These are phyloP conservation scores for Sabuloglossum arenarium DNA, from an alignment of 495 filamentous ascomycete genomes.

Conservation along the genomic window DNA sequence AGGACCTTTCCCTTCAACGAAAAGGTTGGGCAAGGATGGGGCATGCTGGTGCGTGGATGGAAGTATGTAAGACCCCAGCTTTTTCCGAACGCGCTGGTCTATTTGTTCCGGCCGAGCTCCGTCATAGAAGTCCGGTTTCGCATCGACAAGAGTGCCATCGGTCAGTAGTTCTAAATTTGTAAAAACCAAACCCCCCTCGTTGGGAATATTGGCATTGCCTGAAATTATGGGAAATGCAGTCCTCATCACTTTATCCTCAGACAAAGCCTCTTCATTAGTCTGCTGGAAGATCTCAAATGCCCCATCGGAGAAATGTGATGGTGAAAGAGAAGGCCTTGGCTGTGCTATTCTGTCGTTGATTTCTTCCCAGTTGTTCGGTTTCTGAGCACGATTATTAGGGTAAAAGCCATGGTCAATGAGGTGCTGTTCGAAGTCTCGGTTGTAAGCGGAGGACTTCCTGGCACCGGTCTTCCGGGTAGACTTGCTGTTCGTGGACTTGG, in stretches of 20 bases:
- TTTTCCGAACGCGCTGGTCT: conserved; percentile 9
- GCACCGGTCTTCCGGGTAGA: conserved; percentile 2
- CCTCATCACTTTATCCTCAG: conserved; percentile 16
- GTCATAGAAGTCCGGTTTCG: conserved; percentile 21
- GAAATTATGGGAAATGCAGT: conserved; percentile 18
- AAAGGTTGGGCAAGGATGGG: conserved; percentile 23
- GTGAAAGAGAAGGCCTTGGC: conserved; percentile 19
- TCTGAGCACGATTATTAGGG: conserved; percentile 3
- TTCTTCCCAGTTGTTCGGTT: conserved; percentile 14
- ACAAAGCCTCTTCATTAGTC: conserved; percentile 13
- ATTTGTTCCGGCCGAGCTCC: conserved; percentile 16
- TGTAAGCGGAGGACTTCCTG: conserved; percentile 12
- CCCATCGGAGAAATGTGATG: conserved; percentile 16
- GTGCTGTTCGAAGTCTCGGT: conserved; percentile 16
- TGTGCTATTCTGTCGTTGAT: conserved; percentile 14
- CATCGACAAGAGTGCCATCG: conserved; percentile 13
- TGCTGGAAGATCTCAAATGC: conserved; percentile 13
- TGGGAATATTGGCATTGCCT: conserved; percentile 11
- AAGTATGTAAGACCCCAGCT: conserved; percentile 15
- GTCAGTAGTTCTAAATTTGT: conserved; percentile 17
- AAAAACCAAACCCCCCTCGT: conserved; percentile 14
- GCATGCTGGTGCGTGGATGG: conserved; percentile 17
- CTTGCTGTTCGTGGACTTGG: conserved; percentile 2
- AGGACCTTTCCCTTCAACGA: conserved; percentile 11
- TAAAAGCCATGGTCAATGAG: conserved; percentile 18